A percentile compares a stretch with the other conserved stretches of the same genome.
phyloP scores from a whole-genome alignment of 371 early-diverging fungal species.

The Smittium mucronatum region DNA sequence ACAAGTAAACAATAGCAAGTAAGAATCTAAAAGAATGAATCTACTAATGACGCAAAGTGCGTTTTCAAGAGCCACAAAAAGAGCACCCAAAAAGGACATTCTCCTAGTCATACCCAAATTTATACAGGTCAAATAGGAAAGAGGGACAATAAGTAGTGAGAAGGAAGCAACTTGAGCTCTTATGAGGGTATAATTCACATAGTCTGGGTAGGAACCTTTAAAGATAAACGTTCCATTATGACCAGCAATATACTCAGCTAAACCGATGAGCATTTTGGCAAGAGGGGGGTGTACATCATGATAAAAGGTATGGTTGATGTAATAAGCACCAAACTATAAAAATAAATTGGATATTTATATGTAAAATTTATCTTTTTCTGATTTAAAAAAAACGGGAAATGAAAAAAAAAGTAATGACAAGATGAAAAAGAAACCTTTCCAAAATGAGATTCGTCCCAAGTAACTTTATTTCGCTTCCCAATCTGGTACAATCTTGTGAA shows the following conservation, averaged over 20 bases:
- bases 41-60: conserved; percentile 82
- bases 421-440: conserved; percentile 39
- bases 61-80: conserved; percentile 75
- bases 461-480: conserved; percentile 53
- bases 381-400: too few species aligned
- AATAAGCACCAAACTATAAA: conserved; percentile 82
- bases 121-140: conserved; percentile 86
- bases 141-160: conserved; percentile 84
- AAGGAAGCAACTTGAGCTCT: conserved; percentile 80
- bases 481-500: conserved; percentile 76
- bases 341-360: background rate
- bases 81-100: conserved; percentile 57
- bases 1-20: conserved; percentile 91
- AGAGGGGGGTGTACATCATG: conserved; percentile 99
- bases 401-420: too few species aligned
- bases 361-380: too few species aligned
- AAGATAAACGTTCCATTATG: conserved; percentile 86
- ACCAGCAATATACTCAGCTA: conserved; percentile 79
- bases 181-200: conserved; percentile 85
- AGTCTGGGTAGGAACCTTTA: conserved; percentile 73
- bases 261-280: conserved; percentile 94
- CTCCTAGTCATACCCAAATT: conserved; percentile 58
- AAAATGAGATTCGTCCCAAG: conserved; percentile 78
- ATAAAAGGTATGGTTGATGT: conserved; percentile 85
- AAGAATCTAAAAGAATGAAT: conserved; percentile 95